phyloP scores from a whole-genome alignment of 2,329 filamentous ascomycete genomes.

The Myrmaecium sp. region DNA sequence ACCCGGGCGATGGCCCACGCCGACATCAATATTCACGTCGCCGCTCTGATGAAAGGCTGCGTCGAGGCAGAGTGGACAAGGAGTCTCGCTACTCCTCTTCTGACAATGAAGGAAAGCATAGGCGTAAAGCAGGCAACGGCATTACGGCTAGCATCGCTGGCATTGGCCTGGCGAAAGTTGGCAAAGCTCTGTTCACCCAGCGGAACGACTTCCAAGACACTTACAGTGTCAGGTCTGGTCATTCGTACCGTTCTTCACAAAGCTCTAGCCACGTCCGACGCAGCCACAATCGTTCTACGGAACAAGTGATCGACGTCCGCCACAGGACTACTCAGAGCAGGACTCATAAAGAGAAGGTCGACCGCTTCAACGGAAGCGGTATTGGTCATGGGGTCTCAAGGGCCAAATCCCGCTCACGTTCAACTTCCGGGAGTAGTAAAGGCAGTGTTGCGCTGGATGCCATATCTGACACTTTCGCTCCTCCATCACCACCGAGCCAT shows the following conservation, averaged over 20 bases:
- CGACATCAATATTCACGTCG: conserved; percentile 38
- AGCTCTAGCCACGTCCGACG: too few species aligned
- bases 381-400: too few species aligned
- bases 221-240: conserved; percentile 40
- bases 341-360: too few species aligned
- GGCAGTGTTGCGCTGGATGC: too few species aligned
- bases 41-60: conserved; percentile 27
- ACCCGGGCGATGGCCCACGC: conserved; percentile 39
- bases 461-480: too few species aligned
- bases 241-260: conserved; percentile 16
- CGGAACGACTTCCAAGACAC: conserved; percentile 42
- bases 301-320: conserved; percentile 22
- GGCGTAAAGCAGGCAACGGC: conserved; percentile 29
- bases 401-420: too few species aligned
- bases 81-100: conserved; percentile 36
- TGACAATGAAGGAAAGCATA: conserved; percentile 31
- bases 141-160: conserved; percentile 38
- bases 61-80: conserved; percentile 37
- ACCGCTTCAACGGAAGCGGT: too few species aligned
- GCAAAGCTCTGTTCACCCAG: conserved; percentile 34
- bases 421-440: too few species aligned
- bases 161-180: conserved; percentile 34
- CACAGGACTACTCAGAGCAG: too few species aligned
- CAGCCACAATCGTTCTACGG: conserved; percentile 18
- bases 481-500: too few species aligned